Percentiles rank a stretch among this genome's conserved stretches.
Evolutionary conservation across 441 rosid species (phyloP).

Genomic region (Theobroma grandiflorum): DNA sequence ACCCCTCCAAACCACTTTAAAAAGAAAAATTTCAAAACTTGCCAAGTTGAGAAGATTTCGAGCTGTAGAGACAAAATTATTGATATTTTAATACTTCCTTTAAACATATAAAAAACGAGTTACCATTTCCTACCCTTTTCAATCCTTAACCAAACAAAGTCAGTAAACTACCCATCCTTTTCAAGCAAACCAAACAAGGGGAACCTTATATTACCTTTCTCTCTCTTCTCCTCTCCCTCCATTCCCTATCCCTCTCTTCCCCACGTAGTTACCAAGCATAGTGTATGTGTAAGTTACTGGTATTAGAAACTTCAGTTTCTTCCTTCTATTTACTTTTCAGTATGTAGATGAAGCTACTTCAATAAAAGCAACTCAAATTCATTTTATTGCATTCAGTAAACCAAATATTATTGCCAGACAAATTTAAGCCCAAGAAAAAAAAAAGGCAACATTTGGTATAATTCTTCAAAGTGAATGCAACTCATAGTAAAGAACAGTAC

Average conservation of each 20-base stretch:
- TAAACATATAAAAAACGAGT: background rate
- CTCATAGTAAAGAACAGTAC: background rate
- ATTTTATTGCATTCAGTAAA: slow-evolving; percentile 4
- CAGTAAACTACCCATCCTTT: background rate
- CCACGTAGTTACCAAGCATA: background rate
- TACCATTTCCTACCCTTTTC: slow-evolving; percentile 1
- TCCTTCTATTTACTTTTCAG: background rate
- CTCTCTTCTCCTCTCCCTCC: background rate
- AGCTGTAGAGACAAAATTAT: background rate
- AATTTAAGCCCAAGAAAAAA: slow-evolving; percentile 7
- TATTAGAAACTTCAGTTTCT: background rate
- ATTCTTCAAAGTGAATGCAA: background rate
- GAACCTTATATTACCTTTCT: slow-evolving; percentile 12
- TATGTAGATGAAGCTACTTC: slow-evolving; percentile 2
- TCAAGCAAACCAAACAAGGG: background rate
- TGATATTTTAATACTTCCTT: background rate
- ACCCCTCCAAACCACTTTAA: background rate
- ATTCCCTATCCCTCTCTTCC: background rate
- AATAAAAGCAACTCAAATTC: slow-evolving; percentile 1
- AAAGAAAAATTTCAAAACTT: background rate
- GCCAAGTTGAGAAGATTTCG: background rate
- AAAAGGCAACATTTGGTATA: background rate
- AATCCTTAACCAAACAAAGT: slow-evolving; percentile 4
- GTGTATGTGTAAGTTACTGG: background rate
- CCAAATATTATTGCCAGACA: background rate